These are phyloP conservation scores for Fusarium sterilihyphosum DNA, from an alignment of 2,329 filamentous ascomycete species.

Conservation along the genomic window DNA sequence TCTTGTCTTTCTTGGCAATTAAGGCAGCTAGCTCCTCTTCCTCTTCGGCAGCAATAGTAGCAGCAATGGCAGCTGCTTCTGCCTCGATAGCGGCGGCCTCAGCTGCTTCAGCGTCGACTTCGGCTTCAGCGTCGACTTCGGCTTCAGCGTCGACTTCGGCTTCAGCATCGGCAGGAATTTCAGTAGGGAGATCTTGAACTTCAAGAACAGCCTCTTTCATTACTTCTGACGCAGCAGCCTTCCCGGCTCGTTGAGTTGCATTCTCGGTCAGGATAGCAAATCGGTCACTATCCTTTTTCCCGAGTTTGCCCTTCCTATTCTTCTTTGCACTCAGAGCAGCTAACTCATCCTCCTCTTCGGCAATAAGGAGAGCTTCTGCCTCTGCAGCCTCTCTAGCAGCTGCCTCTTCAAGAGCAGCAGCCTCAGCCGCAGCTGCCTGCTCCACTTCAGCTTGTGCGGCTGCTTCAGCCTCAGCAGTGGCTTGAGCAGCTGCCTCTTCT, in stretches of 20 bases:
- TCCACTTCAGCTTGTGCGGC: conserved; percentile 25
- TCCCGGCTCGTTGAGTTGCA: conserved; percentile 29
- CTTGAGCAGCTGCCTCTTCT: conserved; percentile 34
- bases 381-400: conserved; percentile 30
- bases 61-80: conserved; percentile 35
- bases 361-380: conserved; percentile 29
- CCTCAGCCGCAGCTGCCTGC: conserved; percentile 22
- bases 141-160: conserved; percentile 25
- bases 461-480: conserved; percentile 19
- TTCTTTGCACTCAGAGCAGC: conserved; percentile 49
- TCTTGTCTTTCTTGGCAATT: conserved; percentile 30
- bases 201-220: conserved; percentile 37
- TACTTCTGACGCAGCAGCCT: conserved; percentile 34
- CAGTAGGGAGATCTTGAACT: conserved; percentile 1
- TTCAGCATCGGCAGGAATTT: conserved; percentile 30
- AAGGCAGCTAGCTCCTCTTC: conserved; percentile 36
- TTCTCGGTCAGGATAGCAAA: conserved; percentile 39
- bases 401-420: conserved; percentile 17
- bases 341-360: conserved; percentile 41
- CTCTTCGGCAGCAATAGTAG: conserved; percentile 27
- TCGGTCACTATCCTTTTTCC: conserved; percentile 45
- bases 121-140: background rate
- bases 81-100: conserved; percentile 45
- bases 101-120: background rate
- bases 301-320: conserved; percentile 44